phyloP scores from a whole-genome alignment of 140 eudicot genomes.

The Erigeron philadelphicus region DNA sequence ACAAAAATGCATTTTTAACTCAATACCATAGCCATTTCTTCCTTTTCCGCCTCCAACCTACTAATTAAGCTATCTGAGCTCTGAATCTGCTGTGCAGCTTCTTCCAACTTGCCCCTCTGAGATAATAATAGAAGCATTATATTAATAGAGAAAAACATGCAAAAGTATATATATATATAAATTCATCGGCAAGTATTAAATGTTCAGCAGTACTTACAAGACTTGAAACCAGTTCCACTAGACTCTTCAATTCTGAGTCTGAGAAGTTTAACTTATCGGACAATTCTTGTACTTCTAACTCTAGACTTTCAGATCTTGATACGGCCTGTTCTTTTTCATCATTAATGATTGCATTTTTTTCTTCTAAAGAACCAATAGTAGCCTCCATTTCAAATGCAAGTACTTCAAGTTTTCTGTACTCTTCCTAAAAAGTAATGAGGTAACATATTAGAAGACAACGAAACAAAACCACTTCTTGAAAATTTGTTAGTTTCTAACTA shows the following conservation, averaged over 20 bases:
- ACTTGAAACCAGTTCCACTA: conserved; percentile 55
- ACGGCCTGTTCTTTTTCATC: conserved; percentile 57
- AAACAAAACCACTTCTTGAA: background rate
- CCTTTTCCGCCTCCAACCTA: conserved; percentile 64
- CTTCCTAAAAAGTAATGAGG: conserved; percentile 45
- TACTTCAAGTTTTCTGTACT: conserved; percentile 74
- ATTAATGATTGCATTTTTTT: conserved; percentile 46
- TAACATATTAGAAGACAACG: background rate
- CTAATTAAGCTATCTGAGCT: conserved; percentile 45
- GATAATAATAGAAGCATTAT: conserved; percentile 12
- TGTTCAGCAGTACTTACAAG: conserved; percentile 52
- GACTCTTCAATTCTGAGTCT: conserved; percentile 41
- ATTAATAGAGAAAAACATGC: background rate
- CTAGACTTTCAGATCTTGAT: conserved; percentile 55
- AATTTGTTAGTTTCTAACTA: conserved; percentile 4
- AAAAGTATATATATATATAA: background rate
- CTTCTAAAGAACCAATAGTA: conserved; percentile 84
- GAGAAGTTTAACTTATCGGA: conserved; percentile 52
- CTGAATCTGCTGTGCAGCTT: conserved; percentile 38
- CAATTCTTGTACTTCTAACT: conserved; percentile 44
- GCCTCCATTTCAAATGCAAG: conserved; percentile 96
- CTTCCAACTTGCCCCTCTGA: conserved; percentile 58
- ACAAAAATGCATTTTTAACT: background rate
- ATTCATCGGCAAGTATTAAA: background rate
- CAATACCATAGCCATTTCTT: conserved; percentile 82